Evolutionary conservation across 352 stramenopile genomes (phyloP).

Genomic region (Phytophthora fragariae): DNA sequence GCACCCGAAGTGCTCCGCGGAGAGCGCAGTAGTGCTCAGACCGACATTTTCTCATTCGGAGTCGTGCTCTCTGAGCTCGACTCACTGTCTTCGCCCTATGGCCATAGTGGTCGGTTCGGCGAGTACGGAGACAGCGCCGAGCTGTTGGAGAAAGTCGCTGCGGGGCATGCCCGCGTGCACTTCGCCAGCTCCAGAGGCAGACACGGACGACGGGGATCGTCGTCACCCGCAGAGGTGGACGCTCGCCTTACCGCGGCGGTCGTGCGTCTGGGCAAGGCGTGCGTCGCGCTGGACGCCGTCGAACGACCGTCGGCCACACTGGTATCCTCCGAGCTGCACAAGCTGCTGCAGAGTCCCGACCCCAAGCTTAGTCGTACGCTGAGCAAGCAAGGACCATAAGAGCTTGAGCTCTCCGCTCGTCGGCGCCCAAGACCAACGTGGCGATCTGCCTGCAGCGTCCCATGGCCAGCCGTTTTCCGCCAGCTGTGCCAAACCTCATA

Average conservation of each 20-base stretch:
- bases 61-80: conserved; percentile 67
- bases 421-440: background rate
- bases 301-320: conserved; percentile 51
- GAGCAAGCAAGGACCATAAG: conserved; percentile 14
- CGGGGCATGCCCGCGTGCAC: conserved; percentile 34
- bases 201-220: conserved; percentile 22
- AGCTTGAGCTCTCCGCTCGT: background rate
- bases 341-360: conserved; percentile 32
- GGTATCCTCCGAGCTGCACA: conserved; percentile 49
- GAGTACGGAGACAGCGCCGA: conserved; percentile 28
- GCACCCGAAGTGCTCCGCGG: conserved; percentile 64
- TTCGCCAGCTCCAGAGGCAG: conserved; percentile 32
- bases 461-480: conserved; percentile 30
- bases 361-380: conserved; percentile 27
- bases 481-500: conserved; percentile 39
- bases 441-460: background rate
- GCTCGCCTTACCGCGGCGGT: conserved; percentile 24
- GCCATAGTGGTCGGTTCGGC: conserved; percentile 17
- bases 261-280: conserved; percentile 48
- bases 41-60: conserved; percentile 68
- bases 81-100: conserved; percentile 34
- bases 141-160: conserved; percentile 47
- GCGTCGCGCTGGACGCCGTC: conserved; percentile 52
- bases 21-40: conserved; percentile 47
- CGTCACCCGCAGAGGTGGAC: conserved; percentile 22